phyloP scores from a whole-genome alignment of 768 basidiomycete species.

The Leccinellum rugosiceps region DNA sequence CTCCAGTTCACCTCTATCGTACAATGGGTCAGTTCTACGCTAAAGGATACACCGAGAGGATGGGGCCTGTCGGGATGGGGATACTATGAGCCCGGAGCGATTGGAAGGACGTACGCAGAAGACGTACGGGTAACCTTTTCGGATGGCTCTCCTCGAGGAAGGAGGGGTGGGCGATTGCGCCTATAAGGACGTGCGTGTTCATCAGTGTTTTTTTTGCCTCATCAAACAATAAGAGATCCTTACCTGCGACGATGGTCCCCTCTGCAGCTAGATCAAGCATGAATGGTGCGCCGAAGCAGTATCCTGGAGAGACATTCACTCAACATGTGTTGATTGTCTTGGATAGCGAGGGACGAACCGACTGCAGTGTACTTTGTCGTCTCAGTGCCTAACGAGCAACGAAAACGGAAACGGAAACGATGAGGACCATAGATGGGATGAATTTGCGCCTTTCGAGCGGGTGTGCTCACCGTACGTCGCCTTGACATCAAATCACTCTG shows the following conservation, averaged over 20 bases:
- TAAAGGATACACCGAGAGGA: slow-evolving; percentile 4
- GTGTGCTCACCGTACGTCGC: slow-evolving; percentile 40
- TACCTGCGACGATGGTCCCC: slow-evolving; percentile 45
- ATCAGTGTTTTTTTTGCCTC: not conserved
- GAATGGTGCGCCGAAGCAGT: slow-evolving; percentile 55
- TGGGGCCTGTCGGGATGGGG: slow-evolving; percentile 4
- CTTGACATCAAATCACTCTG: slow-evolving; percentile 52
- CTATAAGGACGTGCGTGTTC: slow-evolving; percentile 13
- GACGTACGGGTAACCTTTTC: slow-evolving; percentile 42
- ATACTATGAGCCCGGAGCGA: not conserved
- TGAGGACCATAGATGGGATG: not conserved
- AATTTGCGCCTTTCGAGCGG: not conserved
- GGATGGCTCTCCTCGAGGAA: slow-evolving; percentile 50
- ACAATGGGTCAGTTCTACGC: not conserved
- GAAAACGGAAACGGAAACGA: not conserved
- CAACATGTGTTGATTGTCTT: not conserved
- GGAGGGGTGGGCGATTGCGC: slow-evolving; percentile 53
- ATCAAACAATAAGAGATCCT: not conserved
- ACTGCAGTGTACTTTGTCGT: slow-evolving; percentile 42
- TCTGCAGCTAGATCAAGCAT: slow-evolving; percentile 43
- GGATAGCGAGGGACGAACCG: slow-evolving; percentile 29
- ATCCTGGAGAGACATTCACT: slow-evolving; percentile 33
- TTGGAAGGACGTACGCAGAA: not conserved
- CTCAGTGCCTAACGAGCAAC: slow-evolving; percentile 17
- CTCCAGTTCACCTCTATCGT: slow-evolving; percentile 45